Evolutionary conservation across 2,329 filamentous ascomycete genomes (phyloP).

Genomic region (Elsinoe batatas): DNA sequence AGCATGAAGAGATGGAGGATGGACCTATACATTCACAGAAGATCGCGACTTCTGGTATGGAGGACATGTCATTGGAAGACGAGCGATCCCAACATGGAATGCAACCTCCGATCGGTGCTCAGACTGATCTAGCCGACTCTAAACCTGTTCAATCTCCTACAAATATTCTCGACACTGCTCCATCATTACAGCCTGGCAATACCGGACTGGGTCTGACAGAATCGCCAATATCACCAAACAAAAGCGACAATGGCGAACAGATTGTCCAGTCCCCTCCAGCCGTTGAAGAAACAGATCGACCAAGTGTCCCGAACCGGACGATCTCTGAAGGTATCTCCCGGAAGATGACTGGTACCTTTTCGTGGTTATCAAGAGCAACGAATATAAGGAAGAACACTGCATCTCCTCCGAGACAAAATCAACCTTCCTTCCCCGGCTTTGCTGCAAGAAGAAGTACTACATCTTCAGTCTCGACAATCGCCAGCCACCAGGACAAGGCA

Average conservation of each 20-base stretch:
- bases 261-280: background rate
- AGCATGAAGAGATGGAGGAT: background rate
- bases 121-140: background rate
- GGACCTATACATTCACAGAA: conserved; percentile 8
- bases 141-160: background rate
- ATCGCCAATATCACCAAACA: conserved; percentile 2
- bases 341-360: conserved; percentile 80
- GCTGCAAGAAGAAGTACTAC: conserved; percentile 59
- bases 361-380: conserved; percentile 62
- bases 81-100: background rate
- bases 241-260: conserved; percentile 6
- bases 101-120: background rate
- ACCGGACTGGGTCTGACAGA: background rate
- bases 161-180: conserved; percentile 6
- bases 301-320: conserved; percentile 1
- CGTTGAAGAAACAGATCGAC: conserved; percentile 10
- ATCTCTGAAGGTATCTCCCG: conserved; percentile 30
- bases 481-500: conserved; percentile 74
- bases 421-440: conserved; percentile 3
- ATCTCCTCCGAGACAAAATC: conserved; percentile 34
- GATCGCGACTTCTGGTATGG: background rate
- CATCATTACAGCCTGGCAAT: conserved; percentile 1
- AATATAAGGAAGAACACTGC: conserved; percentile 51
- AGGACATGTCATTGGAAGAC: conserved; percentile 12
- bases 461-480: conserved; percentile 67